A percentile compares a stretch with the other conserved stretches of the same genome.
phyloP scores from a whole-genome alignment of 2,329 filamentous ascomycete genomes.

The Dothiorella sarmentorum region DNA sequence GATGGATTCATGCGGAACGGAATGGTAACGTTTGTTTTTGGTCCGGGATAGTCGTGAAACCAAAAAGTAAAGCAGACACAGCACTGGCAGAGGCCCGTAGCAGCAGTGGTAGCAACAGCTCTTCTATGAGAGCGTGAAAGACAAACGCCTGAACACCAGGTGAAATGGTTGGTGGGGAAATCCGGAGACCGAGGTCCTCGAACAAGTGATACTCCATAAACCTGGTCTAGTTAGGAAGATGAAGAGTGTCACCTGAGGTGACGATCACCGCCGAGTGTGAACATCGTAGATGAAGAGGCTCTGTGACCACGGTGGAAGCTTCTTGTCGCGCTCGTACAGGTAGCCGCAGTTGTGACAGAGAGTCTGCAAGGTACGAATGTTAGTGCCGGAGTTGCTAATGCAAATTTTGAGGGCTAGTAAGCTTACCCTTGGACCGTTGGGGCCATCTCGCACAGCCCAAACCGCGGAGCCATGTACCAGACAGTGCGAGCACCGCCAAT shows the following conservation, averaged over 20 bases:
- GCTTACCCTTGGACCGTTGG: constrained; percentile 75
- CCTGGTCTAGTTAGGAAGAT: constrained; percentile 1
- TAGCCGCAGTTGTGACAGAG: constrained; percentile 93
- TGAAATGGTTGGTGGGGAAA: background rate
- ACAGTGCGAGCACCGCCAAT: constrained; percentile 88
- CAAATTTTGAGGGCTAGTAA: background rate
- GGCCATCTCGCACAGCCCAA: constrained; percentile 93
- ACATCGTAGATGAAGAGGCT: constrained; percentile 58
- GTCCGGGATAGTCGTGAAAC: background rate
- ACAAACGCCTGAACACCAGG: constrained; percentile 3
- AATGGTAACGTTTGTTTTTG: background rate
- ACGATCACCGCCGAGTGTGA: constrained; percentile 11
- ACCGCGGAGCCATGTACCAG: constrained; percentile 82
- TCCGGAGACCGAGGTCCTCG: background rate
- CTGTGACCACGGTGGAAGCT: constrained; percentile 73
- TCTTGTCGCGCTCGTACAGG: constrained; percentile 81
- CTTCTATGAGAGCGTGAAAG: background rate
- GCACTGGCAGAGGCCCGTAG: background rate
- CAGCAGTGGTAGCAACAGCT: background rate
- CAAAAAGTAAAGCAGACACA: background rate
- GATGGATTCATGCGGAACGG: background rate
- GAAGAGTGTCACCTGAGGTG: background rate
- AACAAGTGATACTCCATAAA: constrained; percentile 7
- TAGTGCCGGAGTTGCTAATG: background rate
- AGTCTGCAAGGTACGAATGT: constrained; percentile 50